Percentiles rank a stretch among this genome's conserved stretches.
Conservation (phyloP, 2,329 filamentous ascomycete species). For the Rutstroemia sp. region DNA sequence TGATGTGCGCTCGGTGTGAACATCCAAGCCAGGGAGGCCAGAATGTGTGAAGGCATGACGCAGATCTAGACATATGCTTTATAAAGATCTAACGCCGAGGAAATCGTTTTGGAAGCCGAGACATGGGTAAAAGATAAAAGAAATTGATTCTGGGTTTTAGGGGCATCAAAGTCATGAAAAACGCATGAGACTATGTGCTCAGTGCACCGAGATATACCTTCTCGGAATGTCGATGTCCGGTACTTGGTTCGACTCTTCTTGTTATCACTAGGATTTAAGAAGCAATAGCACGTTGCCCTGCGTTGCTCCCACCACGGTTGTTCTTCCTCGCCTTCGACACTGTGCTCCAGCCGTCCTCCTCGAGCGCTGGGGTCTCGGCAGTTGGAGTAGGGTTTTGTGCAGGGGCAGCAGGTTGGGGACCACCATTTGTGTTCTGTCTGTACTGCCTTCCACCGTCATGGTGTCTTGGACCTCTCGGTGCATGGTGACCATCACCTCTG, state of each 20-base stretch:
- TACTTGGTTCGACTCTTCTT: conserved; percentile 2
- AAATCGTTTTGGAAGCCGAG: conserved; percentile 9
- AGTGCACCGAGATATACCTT: conserved; percentile 9
- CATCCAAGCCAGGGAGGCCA: conserved; percentile 15
- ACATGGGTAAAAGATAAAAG: background rate
- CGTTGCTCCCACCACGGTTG: conserved; percentile 28
- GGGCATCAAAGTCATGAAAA: conserved; percentile 1
- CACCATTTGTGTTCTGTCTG: conserved; percentile 31
- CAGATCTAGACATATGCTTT: conserved; percentile 25
- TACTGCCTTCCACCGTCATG: conserved; percentile 21
- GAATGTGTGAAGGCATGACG: conserved; percentile 14
- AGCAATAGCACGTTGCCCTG: conserved; percentile 26
- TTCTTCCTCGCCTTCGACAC: conserved; percentile 37
- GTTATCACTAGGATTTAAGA: conserved; percentile 20
- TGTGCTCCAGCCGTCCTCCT: conserved; percentile 60
- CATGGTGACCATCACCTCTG: conserved; percentile 32
- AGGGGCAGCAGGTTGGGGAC: conserved; percentile 38
- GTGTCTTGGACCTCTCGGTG: conserved; percentile 23
- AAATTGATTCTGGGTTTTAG: conserved; percentile 1
- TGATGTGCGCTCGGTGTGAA: background rate
- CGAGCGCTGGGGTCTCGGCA: conserved; percentile 34
- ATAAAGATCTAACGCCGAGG: conserved; percentile 23
- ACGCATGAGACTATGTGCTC: conserved; percentile 4
- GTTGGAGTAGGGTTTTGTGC: conserved; percentile 31
- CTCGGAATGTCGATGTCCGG: conserved; percentile 7